Base-by-base conservation (phyloP, 192 early-diverging fungal genomes). In the Umbelopsis sp. region DNA sequence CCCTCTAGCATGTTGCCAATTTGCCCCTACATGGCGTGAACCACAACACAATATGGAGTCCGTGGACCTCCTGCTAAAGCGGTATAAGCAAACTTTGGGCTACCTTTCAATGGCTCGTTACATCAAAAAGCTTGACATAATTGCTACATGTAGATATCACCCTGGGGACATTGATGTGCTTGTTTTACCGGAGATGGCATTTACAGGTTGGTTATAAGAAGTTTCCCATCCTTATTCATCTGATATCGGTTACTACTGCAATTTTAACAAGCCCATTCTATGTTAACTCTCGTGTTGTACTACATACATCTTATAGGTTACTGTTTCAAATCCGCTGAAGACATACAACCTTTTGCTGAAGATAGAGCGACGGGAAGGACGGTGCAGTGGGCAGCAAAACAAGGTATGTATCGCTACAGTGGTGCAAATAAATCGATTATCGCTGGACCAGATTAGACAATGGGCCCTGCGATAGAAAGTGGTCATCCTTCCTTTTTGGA, bases 181-280 rank as follows among this genome's bases (percentile, higher is more conserved):
- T 17, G 77, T 95, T 3, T 77, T 94, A 32, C 90, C 93, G 4
- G 93, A 95, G 74, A 84, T 95, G 89, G 85, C 86, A 5, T 93
- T 94, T 71, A 85, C 91, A 38, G 91, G 90, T 90, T 81, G n/a
- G 47, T 21, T 43, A 3, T 14, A 7, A 2, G 16, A 34, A 0
- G 44, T n/a, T 26, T 22, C 29, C 14, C 25, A 66, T 31, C 43
- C 43, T 9, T 9, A 17, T 11, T 41, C 4, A 1, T 41, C 8
- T 6, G 4, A 3, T 41, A 11, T 38, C 4, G 3, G 36, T 38
- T 8, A 38, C 36, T 41, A 6, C 5, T 6, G 38, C 38, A 3
- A 41, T 41, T 41, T 6, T 41, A 1, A 11, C 12, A 6, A 11
- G 38, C 12, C 38, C 38, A 11, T 41, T 38, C 8, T 41, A 41